Evolutionary conservation across 2,329 filamentous ascomycete genomes (phyloP).

Genomic region (Clonostachys solani): DNA sequence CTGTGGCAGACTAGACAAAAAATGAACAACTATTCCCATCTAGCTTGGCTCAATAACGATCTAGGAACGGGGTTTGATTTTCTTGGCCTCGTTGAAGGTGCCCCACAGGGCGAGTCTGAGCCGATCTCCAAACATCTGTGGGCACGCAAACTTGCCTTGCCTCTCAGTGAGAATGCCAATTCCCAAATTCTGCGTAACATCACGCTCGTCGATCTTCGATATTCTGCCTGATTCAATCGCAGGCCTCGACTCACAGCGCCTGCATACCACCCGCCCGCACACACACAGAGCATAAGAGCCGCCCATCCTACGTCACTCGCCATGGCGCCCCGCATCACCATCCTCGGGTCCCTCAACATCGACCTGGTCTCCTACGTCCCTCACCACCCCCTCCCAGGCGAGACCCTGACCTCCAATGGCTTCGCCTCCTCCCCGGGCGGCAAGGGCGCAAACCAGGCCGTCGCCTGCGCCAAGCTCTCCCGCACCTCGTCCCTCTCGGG

Average conservation of each 20-base stretch:
- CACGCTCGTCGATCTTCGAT: background rate
- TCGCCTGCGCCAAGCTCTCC: conserved; percentile 80
- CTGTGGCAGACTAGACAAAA: conserved; percentile 48
- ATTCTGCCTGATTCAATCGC: too few relatives aligned
- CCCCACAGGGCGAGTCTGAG: too few relatives aligned
- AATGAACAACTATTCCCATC: too few relatives aligned
- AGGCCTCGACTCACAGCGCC: background rate
- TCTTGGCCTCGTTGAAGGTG: too few relatives aligned
- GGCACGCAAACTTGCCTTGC: background rate
- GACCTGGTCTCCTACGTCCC: conserved; percentile 87
- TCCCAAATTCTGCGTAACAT: background rate
- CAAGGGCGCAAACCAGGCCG: conserved; percentile 94
- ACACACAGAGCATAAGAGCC: conserved; percentile 10
- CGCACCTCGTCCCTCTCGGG: conserved; percentile 36
- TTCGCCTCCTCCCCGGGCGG: conserved; percentile 83
- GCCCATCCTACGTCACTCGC: conserved; percentile 1
- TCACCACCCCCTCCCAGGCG: conserved; percentile 77
- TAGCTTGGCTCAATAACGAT: too few relatives aligned
- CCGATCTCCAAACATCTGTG: background rate
- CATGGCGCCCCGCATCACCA: conserved; percentile 54
- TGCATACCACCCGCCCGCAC: background rate
- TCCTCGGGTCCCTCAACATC: conserved; percentile 91
- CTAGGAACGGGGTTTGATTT: too few relatives aligned
- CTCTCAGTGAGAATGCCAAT: background rate
- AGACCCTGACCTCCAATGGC: conserved; percentile 76